These are phyloP conservation scores for Xanthoparmelia taractica DNA, from an alignment of 495 filamentous ascomycete genomes.

Conservation along the genomic window DNA sequence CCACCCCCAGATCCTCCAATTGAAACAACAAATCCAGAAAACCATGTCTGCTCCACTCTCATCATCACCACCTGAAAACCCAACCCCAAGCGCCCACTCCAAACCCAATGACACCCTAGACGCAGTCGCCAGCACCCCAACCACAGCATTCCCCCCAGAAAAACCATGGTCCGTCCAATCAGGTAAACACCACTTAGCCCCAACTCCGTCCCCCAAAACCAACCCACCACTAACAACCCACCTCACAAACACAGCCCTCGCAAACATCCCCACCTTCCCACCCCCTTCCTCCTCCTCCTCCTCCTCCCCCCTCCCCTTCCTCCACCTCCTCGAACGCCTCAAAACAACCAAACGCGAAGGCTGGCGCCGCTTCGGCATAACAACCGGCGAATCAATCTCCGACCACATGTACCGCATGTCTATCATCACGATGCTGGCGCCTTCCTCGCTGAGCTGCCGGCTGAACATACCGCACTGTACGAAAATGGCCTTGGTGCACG, in stretches of 20 bases:
- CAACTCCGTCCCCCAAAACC: slow-evolving; percentile 19
- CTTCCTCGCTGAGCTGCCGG: slow-evolving; percentile 55
- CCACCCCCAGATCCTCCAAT: not conserved
- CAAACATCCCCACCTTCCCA: slow-evolving; percentile 10
- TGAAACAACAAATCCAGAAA: not conserved
- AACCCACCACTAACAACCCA: slow-evolving; percentile 16
- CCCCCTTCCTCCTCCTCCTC: slow-evolving; percentile 28
- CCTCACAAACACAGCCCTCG: slow-evolving; percentile 20
- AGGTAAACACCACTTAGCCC: slow-evolving; percentile 19
- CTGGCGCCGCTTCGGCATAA: slow-evolving; percentile 81
- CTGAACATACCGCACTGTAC: slow-evolving; percentile 78
- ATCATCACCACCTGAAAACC: not conserved
- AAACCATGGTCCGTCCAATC: slow-evolving; percentile 32
- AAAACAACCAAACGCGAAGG: slow-evolving; percentile 96
- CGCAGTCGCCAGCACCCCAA: not conserved
- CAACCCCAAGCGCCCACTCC: not conserved
- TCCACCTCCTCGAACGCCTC: slow-evolving; percentile 83
- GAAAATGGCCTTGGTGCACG: slow-evolving; percentile 89
- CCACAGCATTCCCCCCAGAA: not conserved
- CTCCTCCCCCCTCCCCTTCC: slow-evolving; percentile 75
- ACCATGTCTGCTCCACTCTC: slow-evolving; percentile 6
- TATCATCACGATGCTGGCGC: slow-evolving; percentile 90
- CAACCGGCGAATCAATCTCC: slow-evolving; percentile 71
- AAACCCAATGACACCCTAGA: not conserved
- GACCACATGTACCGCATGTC: slow-evolving; percentile 99